Evolutionary conservation across 1,284 basidiomycete genomes (phyloP), one percentile per base, ranked within the genome.

Genomic region (Lentinus polychrous): DNA sequence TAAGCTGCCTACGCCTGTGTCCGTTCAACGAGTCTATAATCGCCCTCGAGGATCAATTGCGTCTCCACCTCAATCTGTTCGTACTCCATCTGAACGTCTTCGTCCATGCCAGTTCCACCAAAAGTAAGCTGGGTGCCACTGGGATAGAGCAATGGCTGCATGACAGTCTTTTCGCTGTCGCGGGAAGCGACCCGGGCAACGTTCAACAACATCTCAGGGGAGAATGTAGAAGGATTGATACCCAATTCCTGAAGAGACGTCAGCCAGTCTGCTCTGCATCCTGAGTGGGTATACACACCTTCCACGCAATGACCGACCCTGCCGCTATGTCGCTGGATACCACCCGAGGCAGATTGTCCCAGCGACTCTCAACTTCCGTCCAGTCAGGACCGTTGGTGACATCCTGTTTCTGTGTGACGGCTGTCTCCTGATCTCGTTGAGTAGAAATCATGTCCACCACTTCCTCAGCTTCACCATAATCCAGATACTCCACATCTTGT

Each of bases 181-280:
- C 62, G 49, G 11, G 50, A 54, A 8, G 66, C 37, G 10, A 79
- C 59, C 3, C 62, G 62, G 0, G 70, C 77, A 14, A 76, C 53
- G 23, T 65, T 65, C 15, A 79, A 62, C 36, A 79, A 56, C 44
- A 71, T 62, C 55, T 80, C 78, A 0, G 79, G 79, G 0, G 76
- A 71, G 45, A 74, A 72, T 3, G 78, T 79, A 3, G 59, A 55
- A 8, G 73, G 75, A 55, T 81, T 75, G 40, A 82, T 68, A 1
- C 66, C 75, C 2, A 82, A 69, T 14, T 61, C 73, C 79, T 81
- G 41, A 33, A 44, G 31, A 17, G 31, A 34, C 8, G 20, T 18
- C 24, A 12, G 31, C 2, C 15, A 17, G 18, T 14, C 10, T 18
- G 31, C 22, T 24, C 6, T 42, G 3, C 23, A 18, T 24, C n/a